Evolutionary conservation across 1,284 basidiomycete species (phyloP).

Genomic region (Naganishia sp.): DNA sequence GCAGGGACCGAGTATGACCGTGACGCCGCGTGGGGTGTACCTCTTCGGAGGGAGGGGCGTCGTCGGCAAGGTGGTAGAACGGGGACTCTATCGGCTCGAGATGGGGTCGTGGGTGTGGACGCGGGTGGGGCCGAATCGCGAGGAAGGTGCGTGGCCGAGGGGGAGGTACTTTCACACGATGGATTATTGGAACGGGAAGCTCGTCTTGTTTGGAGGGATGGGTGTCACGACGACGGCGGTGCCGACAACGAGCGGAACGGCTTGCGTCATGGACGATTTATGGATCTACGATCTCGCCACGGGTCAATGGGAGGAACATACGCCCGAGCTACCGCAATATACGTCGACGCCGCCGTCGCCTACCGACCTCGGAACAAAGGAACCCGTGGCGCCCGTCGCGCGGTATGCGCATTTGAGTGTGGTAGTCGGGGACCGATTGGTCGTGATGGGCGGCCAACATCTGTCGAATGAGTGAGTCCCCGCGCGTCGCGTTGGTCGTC

Average conservation of each 20-base stretch:
- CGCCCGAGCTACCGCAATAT: slow-evolving; percentile 8
- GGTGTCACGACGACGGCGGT: slow-evolving; percentile 58
- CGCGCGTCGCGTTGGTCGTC: slow-evolving; percentile 22
- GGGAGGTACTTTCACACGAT: slow-evolving; percentile 83
- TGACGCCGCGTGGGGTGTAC: slow-evolving; percentile 50
- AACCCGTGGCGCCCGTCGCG: slow-evolving; percentile 64
- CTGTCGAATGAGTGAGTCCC: slow-evolving; percentile 52
- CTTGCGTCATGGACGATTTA: slow-evolving; percentile 77
- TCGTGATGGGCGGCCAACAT: slow-evolving; percentile 92
- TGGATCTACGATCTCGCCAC: slow-evolving; percentile 76
- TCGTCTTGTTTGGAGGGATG: slow-evolving; percentile 92
- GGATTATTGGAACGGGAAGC: slow-evolving; percentile 81
- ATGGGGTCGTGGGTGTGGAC: slow-evolving; percentile 76
- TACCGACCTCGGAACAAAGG: slow-evolving; percentile 37
- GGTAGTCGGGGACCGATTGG: slow-evolving; percentile 75
- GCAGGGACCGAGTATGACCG: slow-evolving; percentile 40
- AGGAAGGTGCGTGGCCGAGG: slow-evolving; percentile 59
- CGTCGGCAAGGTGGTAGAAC: slow-evolving; percentile 60
- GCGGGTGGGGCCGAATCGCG: slow-evolving; percentile 55
- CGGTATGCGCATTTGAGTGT: slow-evolving; percentile 89
- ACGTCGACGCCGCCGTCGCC: too few relatives aligned
- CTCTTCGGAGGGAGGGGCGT: slow-evolving; percentile 80
- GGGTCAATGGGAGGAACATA: slow-evolving; percentile 68
- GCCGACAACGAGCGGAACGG: too few relatives aligned
- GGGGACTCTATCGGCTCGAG: slow-evolving; percentile 60